Base-by-base conservation (phyloP, 2,329 filamentous ascomycete genomes). In the Talaromyces piceae region DNA sequence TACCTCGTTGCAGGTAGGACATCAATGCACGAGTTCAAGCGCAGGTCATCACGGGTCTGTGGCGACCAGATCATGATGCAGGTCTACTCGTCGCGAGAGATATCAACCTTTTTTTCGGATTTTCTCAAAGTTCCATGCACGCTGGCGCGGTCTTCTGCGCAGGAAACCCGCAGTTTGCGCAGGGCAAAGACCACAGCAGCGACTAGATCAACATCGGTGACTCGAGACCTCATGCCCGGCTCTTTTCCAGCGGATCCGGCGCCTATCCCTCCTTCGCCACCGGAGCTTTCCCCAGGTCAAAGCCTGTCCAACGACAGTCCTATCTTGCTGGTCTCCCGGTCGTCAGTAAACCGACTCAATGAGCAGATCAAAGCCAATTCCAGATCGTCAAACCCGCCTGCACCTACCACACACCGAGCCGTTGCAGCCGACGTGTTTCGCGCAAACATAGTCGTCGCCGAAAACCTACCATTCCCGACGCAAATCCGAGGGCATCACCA, bases 271-370 rank as follows among this genome's bases (percentile, higher is more conserved):
- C 2, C 16, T 37, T 2, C 25, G 7, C 22, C 76, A 1, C 77
- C 77, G 76, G 77, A 2, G 23, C n/a, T 22, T 25, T 6, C 13
- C 11, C 39, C n/a, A 16, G 25, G n/a, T 71, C 23, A 74, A 82
- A 60, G 60, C 55, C 74, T 98, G 3, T 87, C 91, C 22, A 98
- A 98, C 65, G 93, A 97, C 68, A 95, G 89, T 49, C 91, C 93
- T 0, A 94, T 98, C 41, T 78, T 98, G 0, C 80, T 88, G 44
- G 84, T 97, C 51, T 89, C 88, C 18, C 79, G 82, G 49, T 83
- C 87, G 8, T 96, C 90, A 58, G 78, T 97, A 45, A 83, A 88
- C 44, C 78, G 78, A 2, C 71, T 97, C 6, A 97, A 97, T 62
- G 73, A 79, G 54, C 74, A 81, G 11, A 93, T 97, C 59, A 77